Evolutionary conservation across 1,139 yeast genomes (phyloP), one percentile per base, ranked within the genome.

Genomic region (Debaryomyces sp.): DNA sequence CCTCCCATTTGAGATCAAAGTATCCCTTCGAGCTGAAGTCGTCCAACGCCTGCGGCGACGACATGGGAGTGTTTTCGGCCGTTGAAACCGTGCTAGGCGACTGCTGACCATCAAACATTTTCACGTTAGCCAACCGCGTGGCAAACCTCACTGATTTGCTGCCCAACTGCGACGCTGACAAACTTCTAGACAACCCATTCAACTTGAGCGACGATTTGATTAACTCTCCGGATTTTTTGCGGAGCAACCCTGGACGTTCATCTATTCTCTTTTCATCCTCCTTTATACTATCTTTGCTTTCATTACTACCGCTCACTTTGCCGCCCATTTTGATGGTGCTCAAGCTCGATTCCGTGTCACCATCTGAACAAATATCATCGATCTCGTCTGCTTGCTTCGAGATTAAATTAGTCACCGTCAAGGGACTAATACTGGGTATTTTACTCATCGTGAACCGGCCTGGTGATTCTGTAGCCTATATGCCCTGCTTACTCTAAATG

Each of bases 71-170:
- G 51, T 61, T 64, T 27, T 66, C 67, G 22, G 58, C 54, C 12
- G 70, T 63, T 10, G 75, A 69, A 2, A 75, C 77, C 2, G 70
- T 59, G 15, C 68, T 59, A 1, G 80, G 80, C 41, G 73, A 64
- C 42, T 72, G 78, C n/a, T 59, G 59, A 2, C 77, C 78, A 52
- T 74, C 71, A 57, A 75, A 75, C 66, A 66, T 67, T 56, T 71
- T 73, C 53, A 75, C 64, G 44, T 72, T 70, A 35, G 68, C 68
- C 46, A 73, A 62, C 34, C 71, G 55, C 23, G 68, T 54, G 4
- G 77, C 77, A 61, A 73, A 73, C 23, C 75, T 55, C 17, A 73
- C 78, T 5, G 69, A 62, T 51, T 73, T 73, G 22, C 54, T 48
- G 5, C 59, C 52, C n/a, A 63, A 48, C 33, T 54, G 61, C 6